Percentiles rank a stretch among this genome's conserved stretches.
phyloP scores from a whole-genome alignment of 2,329 filamentous ascomycete species.

The Neonectria punicea region DNA sequence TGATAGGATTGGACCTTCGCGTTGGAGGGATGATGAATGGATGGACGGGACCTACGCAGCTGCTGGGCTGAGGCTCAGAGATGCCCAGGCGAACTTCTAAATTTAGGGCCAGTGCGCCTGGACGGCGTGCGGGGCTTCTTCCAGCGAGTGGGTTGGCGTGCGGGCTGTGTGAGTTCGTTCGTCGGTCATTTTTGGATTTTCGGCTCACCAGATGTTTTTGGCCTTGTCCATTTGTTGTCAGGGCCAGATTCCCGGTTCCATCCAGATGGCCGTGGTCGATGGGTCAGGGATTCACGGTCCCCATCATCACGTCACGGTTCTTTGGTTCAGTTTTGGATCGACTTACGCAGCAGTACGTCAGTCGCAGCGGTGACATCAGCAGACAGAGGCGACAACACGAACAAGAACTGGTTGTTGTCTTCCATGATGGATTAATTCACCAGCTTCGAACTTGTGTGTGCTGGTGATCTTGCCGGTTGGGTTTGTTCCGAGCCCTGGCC shows the following conservation, averaged over 20 bases:
- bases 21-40: no score
- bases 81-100: constrained; percentile 32
- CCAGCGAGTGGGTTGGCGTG: constrained; percentile 11
- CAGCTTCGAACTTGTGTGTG: constrained; percentile 1
- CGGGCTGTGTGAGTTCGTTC: constrained; percentile 31
- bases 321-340: constrained; percentile 1
- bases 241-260: constrained; percentile 11
- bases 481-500: constrained; percentile 4
- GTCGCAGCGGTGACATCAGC: constrained; percentile 17
- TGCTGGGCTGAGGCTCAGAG: constrained; percentile 37
- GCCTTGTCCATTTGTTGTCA: not conserved
- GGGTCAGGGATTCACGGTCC: constrained; percentile 12
- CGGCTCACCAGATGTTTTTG: not conserved
- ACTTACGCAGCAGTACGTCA: constrained; percentile 10
- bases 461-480: not conserved
- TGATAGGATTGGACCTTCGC: not conserved
- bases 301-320: constrained; percentile 12
- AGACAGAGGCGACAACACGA: constrained; percentile 3
- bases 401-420: not conserved
- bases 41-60: not conserved
- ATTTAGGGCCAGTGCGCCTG: constrained; percentile 36
- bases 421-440: not conserved
- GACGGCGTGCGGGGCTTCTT: constrained; percentile 24
- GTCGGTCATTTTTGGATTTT: constrained; percentile 7
- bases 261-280: constrained; percentile 17